Base-by-base conservation (phyloP, 192 early-diverging fungal genomes). In the Thamnidium elegans region DNA sequence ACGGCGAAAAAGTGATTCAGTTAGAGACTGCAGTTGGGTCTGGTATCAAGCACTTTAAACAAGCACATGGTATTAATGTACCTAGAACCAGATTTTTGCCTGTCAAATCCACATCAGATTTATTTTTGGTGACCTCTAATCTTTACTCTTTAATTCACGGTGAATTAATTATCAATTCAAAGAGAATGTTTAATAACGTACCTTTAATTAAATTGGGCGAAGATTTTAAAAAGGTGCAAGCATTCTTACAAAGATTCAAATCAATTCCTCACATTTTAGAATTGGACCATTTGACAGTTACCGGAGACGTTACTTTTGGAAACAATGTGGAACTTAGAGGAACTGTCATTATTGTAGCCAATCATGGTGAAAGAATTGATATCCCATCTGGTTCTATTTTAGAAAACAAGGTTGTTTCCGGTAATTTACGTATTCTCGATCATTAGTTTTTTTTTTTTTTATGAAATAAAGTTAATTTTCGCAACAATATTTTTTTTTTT, bases 1-100 rank as follows among this genome's bases (percentile, higher is more conserved):
- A 84, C 50, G 97, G 96, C 61, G 94, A 95, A 66, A 95, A 95
- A 75, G 93, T 97, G 2, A 91, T 99, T 54, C 97, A 99, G 81
- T 83, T 99, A 15, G 97, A 99, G 80, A 99, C 97, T 9, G 97
- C 97, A 44, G 97, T 98, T 31, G 97, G 97, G 76, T 96, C 97
- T 3, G 95, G 91, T 47, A 99, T 98, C 81, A 97, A 97, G 81
- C 94, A 98, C 80, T 99, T 99, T 73, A 79, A 87, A 15, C 88
- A 87, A 43, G 91, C 94, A 9, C 94, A 95, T 62, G 97, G 97
- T 65, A 84, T 99, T 73, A 99, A 99, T 70, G 97, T 99, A n/a
- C 96, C 96, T 8, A 90, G 97, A 58, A 88, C 79, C 68, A 92
- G 97, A 62, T 99, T 99, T 86, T 82, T 99, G 79, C 97, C 97